These are phyloP conservation scores for Polyporus tsugae DNA, from an alignment of 1,284 basidiomycete genomes.

Conservation along the genomic window DNA sequence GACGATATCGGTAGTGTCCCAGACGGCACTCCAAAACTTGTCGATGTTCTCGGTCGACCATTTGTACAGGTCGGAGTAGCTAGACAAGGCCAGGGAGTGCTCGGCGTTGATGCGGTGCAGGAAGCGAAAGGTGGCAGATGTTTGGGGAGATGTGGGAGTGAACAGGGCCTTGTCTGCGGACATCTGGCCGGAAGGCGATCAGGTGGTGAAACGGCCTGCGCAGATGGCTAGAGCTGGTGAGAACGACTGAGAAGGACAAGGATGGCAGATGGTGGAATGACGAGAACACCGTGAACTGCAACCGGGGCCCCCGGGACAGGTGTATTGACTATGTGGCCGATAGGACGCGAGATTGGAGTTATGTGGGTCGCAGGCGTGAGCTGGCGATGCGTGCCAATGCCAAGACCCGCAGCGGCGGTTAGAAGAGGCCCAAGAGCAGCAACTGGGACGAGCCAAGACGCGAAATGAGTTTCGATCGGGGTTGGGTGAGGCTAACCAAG, in stretches of 20 bases:
- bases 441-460: conserved; percentile 6
- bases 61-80: conserved; percentile 73
- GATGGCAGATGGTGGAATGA: conserved; percentile 17
- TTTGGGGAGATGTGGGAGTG: conserved; percentile 54
- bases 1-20: conserved; percentile 76
- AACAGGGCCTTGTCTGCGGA: conserved; percentile 48
- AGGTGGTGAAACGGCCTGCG: conserved; percentile 6
- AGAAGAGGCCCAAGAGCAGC: conserved; percentile 11
- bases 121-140: conserved; percentile 66
- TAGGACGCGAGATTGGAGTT: background rate
- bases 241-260: conserved; percentile 10
- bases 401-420: conserved; percentile 9
- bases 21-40: conserved; percentile 81
- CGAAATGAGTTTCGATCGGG: background rate
- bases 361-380: background rate
- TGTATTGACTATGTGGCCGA: background rate
- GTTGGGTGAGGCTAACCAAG: background rate
- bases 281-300: conserved; percentile 7
- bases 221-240: background rate
- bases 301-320: background rate
- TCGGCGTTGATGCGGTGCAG: conserved; percentile 63
- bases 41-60: conserved; percentile 76
- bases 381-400: conserved; percentile 12
- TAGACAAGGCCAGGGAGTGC: conserved; percentile 55
- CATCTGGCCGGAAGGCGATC: conserved; percentile 8